phyloP scores from a whole-genome alignment of 768 basidiomycete genomes.

The Lanmaoa rubissima region DNA sequence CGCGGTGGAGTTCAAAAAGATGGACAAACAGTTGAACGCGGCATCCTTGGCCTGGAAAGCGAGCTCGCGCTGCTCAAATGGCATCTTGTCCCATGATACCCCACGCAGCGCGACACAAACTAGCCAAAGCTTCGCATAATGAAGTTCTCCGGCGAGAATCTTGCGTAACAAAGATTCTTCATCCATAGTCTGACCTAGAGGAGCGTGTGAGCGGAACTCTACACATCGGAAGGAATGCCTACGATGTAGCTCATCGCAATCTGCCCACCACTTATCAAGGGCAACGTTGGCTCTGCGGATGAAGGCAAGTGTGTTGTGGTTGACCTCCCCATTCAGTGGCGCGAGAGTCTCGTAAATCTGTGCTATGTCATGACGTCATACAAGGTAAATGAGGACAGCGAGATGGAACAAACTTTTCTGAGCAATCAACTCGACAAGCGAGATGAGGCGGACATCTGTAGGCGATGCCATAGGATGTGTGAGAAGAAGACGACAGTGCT shows the following conservation, averaged over 20 bases:
- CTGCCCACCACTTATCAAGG: conserved; percentile 87
- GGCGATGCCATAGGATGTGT: conserved; percentile 84
- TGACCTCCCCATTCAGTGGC: conserved; percentile 83
- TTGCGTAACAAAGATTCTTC: conserved; percentile 84
- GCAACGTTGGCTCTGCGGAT: conserved; percentile 85
- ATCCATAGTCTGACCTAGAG: conserved; percentile 71
- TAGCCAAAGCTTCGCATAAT: conserved; percentile 94
- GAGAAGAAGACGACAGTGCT: conserved; percentile 78
- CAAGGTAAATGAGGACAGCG: background rate
- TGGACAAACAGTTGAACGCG: conserved; percentile 79
- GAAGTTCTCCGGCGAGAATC: conserved; percentile 83
- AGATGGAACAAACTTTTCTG: conserved; percentile 70
- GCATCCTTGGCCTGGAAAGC: conserved; percentile 96
- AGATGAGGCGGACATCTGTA: conserved; percentile 86
- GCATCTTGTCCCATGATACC: conserved; percentile 94
- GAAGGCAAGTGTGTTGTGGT: conserved; percentile 79
- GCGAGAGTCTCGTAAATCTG: conserved; percentile 92
- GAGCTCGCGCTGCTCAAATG: conserved; percentile 90
- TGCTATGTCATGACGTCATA: conserved; percentile 44
- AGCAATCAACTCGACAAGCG: conserved; percentile 85
- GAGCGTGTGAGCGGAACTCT: conserved; percentile 5
- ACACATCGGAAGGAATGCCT: conserved; percentile 13
- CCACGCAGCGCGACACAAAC: conserved; percentile 91
- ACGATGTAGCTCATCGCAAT: conserved; percentile 86
- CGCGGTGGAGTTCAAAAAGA: conserved; percentile 77